Evolutionary conservation across 768 basidiomycete species (phyloP).

Genomic region (Chiua virens): DNA sequence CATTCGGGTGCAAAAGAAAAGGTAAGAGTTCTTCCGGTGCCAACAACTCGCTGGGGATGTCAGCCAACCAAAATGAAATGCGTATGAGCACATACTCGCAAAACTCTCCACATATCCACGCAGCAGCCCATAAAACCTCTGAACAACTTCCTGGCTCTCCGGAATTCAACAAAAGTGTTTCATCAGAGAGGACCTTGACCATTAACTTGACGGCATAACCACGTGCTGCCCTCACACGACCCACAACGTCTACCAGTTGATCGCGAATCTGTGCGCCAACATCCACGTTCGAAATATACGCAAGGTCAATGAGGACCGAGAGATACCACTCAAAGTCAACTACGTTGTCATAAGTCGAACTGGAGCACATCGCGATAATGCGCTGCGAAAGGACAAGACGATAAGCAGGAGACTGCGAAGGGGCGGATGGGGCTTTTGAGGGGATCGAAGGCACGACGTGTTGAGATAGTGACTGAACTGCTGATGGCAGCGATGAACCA

Average conservation of each 20-base stretch:
- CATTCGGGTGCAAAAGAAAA: conserved; percentile 62
- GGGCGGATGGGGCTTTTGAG: conserved; percentile 40
- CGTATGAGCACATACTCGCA: conserved; percentile 59
- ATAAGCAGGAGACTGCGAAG: conserved; percentile 80
- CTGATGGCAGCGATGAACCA: conserved; percentile 53
- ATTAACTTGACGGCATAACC: conserved; percentile 82
- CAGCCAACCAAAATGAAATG: conserved; percentile 6
- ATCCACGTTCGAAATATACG: conserved; percentile 81
- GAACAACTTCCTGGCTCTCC: conserved; percentile 72
- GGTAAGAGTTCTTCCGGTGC: conserved; percentile 75
- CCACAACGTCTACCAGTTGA: conserved; percentile 84
- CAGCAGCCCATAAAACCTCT: conserved; percentile 90
- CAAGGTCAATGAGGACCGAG: conserved; percentile 89
- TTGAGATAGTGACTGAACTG: conserved; percentile 52
- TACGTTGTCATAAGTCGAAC: conserved; percentile 82
- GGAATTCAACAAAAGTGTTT: conserved; percentile 66
- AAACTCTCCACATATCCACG: conserved; percentile 96
- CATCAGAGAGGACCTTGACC: conserved; percentile 79
- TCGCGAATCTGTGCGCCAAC: conserved; percentile 78
- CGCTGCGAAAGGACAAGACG: conserved; percentile 78
- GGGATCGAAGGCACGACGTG: conserved; percentile 47
- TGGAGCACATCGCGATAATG: conserved; percentile 85
- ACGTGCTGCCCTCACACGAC: conserved; percentile 74
- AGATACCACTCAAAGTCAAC: conserved; percentile 98
- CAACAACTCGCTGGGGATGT: conserved; percentile 59